These are phyloP conservation scores for Canariomyces notabilis DNA, from an alignment of 2,329 filamentous ascomycete species.

Conservation along the genomic window DNA sequence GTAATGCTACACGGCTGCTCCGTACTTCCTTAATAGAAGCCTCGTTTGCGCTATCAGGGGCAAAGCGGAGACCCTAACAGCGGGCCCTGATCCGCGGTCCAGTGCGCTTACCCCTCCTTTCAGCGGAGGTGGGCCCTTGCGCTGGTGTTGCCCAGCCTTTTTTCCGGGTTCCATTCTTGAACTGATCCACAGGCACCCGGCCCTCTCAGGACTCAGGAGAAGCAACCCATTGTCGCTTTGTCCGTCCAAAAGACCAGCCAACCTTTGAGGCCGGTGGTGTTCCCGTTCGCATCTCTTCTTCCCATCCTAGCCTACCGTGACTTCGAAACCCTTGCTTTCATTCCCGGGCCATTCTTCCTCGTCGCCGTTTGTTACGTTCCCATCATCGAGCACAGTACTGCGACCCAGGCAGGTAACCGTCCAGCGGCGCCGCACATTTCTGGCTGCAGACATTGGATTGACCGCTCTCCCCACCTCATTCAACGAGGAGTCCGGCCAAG, in stretches of 20 bases:
- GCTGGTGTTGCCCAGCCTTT: slow-evolving; percentile 8
- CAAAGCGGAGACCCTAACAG: not conserved
- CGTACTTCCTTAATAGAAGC: slow-evolving; percentile 7
- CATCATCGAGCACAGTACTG: not conserved
- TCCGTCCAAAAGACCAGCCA: not conserved
- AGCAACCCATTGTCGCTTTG: slow-evolving; percentile 10
- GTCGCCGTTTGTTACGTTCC: too few relatives aligned
- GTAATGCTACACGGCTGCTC: too few relatives aligned
- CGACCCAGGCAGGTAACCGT: not conserved
- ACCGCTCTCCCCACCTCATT: slow-evolving; percentile 5
- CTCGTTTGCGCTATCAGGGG: too few relatives aligned
- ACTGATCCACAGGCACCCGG: slow-evolving; percentile 22
- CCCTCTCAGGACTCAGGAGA: slow-evolving; percentile 2
- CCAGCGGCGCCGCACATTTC: slow-evolving; percentile 1
- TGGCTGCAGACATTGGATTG: slow-evolving; percentile 1
- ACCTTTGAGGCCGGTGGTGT: not conserved
- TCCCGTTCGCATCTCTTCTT: not conserved
- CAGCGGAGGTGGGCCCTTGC: not conserved
- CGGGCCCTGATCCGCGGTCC: too few relatives aligned
- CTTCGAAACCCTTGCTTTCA: not conserved
- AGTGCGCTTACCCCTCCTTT: slow-evolving; percentile 17
- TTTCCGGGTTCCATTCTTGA: slow-evolving; percentile 8
- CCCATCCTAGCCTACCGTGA: not conserved
- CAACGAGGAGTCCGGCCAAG: not conserved
- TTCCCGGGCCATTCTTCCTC: not conserved